Evolutionary conservation across 2,329 filamentous ascomycete species (phyloP), one percentile per base, ranked within the genome.

Genomic region (Microdochium trichocladiopsis): DNA sequence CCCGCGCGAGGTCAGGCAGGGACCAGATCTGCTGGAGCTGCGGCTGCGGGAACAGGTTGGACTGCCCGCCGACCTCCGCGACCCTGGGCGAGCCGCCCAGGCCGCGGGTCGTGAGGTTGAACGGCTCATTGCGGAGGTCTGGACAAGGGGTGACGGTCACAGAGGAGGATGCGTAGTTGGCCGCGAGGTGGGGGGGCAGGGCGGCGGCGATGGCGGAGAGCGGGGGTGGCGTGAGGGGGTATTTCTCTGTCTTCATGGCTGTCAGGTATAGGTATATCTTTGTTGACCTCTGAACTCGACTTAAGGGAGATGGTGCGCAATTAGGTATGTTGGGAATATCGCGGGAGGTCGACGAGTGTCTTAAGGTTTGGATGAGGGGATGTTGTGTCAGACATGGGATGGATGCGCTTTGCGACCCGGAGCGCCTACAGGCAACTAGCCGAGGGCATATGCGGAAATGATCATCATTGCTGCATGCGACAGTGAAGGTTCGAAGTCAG

Each of bases 31-130:
- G 63, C 1, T 66, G 58, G 8, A 70, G 57, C 4, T 65, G 61
- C 0, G 72, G 70, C 0, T 25, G 48, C 0, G 72, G 72, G 11
- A 66, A 64, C 1, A 75, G 63, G 52, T 75, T 71, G 1, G 65
- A 59, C 23, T 70, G 70, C 0, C 73, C 74, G 4, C 74, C 74
- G 21, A 77, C 60, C 48, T 77, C 74, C 16, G 69, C 71, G 4
- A 75, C 63, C 36, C 63, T 63, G 28, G 66, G 61, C 10, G 12
- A 14, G 3, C 64, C 63, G 1, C 74, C 72, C 9, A 77, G 62
- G 0, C 74, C 74, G 2, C 63, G 51, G 3, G 65, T 63, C 1
- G 71, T 68, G 5, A 75, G 64, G 45, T 64, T 49, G 51, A 69
- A 75, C 0, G 72, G 72, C 1, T 65, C 24, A 18, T 61, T 12